These are phyloP conservation scores for Ophiostoma sp. DNA, from an alignment of 2,329 filamentous ascomycete genomes.

Conservation along the genomic window DNA sequence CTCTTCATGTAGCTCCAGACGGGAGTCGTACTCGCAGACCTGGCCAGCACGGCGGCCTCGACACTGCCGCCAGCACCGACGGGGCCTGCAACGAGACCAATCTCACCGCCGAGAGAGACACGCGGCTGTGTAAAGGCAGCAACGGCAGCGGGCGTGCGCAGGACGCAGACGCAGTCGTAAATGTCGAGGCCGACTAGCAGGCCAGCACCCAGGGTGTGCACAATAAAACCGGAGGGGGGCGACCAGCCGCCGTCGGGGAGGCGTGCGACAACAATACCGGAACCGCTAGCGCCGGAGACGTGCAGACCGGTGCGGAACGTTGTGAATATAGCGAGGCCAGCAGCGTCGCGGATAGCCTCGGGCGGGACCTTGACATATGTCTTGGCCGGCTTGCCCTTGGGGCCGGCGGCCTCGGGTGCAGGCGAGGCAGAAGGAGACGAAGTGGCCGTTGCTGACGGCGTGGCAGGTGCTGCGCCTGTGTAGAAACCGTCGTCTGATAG, in stretches of 20 bases:
- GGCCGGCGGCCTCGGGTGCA: conserved; percentile 25
- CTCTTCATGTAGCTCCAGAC: conserved; percentile 76
- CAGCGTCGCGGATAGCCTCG: conserved; percentile 49
- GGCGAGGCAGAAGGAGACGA: conserved; percentile 10
- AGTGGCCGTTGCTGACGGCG: conserved; percentile 13
- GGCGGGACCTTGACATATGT: conserved; percentile 37
- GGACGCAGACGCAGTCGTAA: conserved; percentile 69
- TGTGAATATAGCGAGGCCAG: conserved; percentile 66
- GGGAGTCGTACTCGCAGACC: conserved; percentile 34
- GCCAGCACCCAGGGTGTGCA: conserved; percentile 63
- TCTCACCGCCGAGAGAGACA: conserved; percentile 70
- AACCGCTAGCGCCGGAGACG: conserved; percentile 53
- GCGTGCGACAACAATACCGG: conserved; percentile 53
- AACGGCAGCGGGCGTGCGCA: conserved; percentile 62
- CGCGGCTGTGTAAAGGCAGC: conserved; percentile 63
- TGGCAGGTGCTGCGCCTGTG: conserved; percentile 19
- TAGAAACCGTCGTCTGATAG: conserved; percentile 34
- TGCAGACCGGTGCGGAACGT: conserved; percentile 55
- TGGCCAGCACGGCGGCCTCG: conserved; percentile 54
- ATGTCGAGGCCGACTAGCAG: conserved; percentile 68
- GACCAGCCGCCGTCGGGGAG: conserved; percentile 60
- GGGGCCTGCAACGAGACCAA: conserved; percentile 66
- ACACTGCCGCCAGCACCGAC: conserved; percentile 67
- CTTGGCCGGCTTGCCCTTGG: conserved; percentile 31
- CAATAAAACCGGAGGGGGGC: conserved; percentile 63